These are phyloP conservation scores for Chaetomium sp. DNA, from an alignment of 2,329 filamentous ascomycete species.

Conservation along the genomic window DNA sequence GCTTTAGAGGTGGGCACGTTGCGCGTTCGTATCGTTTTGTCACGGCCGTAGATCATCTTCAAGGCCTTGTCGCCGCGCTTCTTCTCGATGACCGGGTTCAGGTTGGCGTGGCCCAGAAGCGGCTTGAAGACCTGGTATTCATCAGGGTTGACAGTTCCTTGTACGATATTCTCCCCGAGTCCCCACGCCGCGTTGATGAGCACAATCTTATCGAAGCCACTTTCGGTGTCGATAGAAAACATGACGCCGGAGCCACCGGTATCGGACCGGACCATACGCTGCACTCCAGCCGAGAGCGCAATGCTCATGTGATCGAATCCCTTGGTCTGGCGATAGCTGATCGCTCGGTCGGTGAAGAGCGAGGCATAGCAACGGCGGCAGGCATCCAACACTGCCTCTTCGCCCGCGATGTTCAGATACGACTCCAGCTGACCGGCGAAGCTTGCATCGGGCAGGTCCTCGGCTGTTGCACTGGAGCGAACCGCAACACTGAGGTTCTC, in stretches of 20 bases:
- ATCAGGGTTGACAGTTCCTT: constrained; percentile 34
- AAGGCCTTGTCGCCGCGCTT: constrained; percentile 30
- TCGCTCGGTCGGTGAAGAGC: constrained; percentile 34
- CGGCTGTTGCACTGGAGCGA: constrained; percentile 34
- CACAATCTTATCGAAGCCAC: constrained; percentile 34
- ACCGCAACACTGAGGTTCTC: constrained; percentile 31
- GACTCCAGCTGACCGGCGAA: constrained; percentile 35
- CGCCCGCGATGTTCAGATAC: constrained; percentile 32
- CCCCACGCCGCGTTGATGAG: constrained; percentile 34
- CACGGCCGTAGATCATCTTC: constrained; percentile 32
- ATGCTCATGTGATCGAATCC: constrained; percentile 26
- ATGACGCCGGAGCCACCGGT: constrained; percentile 32
- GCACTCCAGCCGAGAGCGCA: constrained; percentile 27
- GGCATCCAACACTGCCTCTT: constrained; percentile 28
- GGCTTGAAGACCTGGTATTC: constrained; percentile 36
- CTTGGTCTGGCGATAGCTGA: constrained; percentile 29
- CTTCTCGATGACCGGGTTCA: constrained; percentile 31
- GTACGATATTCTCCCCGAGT: constrained; percentile 34
- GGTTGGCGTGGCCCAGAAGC: constrained; percentile 23
- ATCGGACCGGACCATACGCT: constrained; percentile 31
- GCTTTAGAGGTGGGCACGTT: constrained; percentile 33
- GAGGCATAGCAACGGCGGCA: constrained; percentile 34
- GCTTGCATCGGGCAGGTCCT: constrained; percentile 34
- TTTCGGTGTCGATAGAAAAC: constrained; percentile 36
- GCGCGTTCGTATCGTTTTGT: constrained; percentile 24